Percentiles rank a stretch among this genome's conserved stretches.
These are phyloP conservation scores for Asterochloris erici DNA, from an alignment of 139 green algal species.

Conservation along the genomic window DNA sequence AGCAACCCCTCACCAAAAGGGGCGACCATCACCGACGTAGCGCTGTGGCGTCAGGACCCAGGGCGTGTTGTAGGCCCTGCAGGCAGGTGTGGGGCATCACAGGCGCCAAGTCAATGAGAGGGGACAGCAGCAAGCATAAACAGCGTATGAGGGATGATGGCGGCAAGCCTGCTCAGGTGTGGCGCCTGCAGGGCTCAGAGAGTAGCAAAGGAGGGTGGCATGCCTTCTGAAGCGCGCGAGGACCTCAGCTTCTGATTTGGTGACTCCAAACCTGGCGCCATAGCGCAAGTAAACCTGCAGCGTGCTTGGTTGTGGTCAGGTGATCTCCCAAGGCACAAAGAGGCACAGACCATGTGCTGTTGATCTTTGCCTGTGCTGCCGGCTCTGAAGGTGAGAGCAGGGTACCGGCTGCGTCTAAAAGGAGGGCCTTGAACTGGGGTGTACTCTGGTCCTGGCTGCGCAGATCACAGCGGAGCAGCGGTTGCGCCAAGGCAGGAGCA, in stretches of 20 bases:
- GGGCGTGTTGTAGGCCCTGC: constrained; percentile 67
- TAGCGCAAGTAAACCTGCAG: constrained; percentile 60
- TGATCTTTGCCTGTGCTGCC: constrained; percentile 37
- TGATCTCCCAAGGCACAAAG: background rate
- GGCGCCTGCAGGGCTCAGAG: background rate
- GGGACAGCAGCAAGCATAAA: background rate
- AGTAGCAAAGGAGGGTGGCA: background rate
- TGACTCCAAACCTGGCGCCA: constrained; percentile 47
- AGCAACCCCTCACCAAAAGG: constrained; percentile 55
- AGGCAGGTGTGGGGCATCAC: background rate
- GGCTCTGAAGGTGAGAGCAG: constrained; percentile 56
- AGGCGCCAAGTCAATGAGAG: background rate
- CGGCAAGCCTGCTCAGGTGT: background rate
- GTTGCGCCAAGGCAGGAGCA: too few relatives aligned
- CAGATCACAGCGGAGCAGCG: too few relatives aligned
- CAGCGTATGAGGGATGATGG: too few relatives aligned
- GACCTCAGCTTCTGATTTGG: constrained; percentile 45
- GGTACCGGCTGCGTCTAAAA: constrained; percentile 68
- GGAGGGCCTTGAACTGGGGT: constrained; percentile 30
- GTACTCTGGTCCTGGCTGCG: too few relatives aligned
- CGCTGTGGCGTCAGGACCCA: constrained; percentile 46
- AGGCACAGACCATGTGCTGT: background rate
- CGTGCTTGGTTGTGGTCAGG: background rate
- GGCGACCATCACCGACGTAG: constrained; percentile 72
- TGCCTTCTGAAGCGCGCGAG: constrained; percentile 53